Evolutionary conservation across 2,329 filamentous ascomycete genomes (phyloP).

Genomic region (Hypoxylon sp.): DNA sequence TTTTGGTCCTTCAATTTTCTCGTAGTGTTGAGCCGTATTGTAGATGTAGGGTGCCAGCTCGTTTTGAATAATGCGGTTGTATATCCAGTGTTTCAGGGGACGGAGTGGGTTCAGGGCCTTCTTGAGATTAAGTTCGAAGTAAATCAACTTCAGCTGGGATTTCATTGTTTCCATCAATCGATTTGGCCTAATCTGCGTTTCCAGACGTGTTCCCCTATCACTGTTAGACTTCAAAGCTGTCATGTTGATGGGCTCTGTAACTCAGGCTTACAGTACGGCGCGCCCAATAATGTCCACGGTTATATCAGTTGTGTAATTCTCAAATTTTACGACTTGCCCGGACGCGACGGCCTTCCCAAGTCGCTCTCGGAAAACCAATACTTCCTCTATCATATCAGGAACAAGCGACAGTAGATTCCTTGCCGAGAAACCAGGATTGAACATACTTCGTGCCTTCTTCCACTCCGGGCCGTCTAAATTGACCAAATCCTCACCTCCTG

Average conservation of each 20-base stretch:
- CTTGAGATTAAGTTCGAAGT: constrained; percentile 40
- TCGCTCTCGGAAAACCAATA: constrained; percentile 47
- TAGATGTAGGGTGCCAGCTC: constrained; percentile 51
- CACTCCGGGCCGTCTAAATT: constrained; percentile 58
- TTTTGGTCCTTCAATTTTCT: constrained; percentile 48
- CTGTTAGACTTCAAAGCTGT: constrained; percentile 24
- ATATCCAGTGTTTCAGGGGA: constrained; percentile 48
- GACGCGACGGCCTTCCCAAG: constrained; percentile 45
- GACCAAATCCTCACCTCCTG: constrained; percentile 55
- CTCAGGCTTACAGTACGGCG: constrained; percentile 50
- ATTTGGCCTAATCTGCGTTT: constrained; percentile 40
- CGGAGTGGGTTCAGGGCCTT: constrained; percentile 45
- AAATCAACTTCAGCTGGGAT: constrained; percentile 43
- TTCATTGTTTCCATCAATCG: constrained; percentile 42
- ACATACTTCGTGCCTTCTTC: constrained; percentile 56
- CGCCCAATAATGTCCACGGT: constrained; percentile 53
- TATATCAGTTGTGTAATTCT: constrained; percentile 50
- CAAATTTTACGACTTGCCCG: constrained; percentile 50
- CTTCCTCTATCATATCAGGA: constrained; percentile 55
- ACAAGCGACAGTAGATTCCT: constrained; percentile 57
- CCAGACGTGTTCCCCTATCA: constrained; percentile 43
- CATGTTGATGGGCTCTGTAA: background rate
- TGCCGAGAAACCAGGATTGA: constrained; percentile 59
- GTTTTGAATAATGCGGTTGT: constrained; percentile 51
- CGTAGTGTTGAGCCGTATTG: constrained; percentile 45